phyloP scores from a whole-genome alignment of 495 filamentous ascomycete species.

The Apodospora peruviana region DNA sequence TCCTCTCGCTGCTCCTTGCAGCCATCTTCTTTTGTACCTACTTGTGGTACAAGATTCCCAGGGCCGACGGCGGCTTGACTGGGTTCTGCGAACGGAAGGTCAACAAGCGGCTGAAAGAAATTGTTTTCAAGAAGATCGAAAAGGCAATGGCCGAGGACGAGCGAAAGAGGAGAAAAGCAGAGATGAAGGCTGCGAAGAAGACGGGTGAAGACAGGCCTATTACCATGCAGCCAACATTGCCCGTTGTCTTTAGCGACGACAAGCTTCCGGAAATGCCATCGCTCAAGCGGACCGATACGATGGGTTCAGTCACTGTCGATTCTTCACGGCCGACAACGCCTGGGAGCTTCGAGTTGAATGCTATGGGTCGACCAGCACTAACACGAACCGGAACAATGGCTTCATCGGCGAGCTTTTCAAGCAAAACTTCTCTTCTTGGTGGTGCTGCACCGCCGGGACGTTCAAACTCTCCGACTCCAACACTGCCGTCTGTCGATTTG shows the following conservation, averaged over 20 bases:
- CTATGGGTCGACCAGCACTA: slow-evolving; percentile 37
- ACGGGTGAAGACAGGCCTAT: slow-evolving; percentile 45
- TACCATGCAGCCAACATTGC: slow-evolving; percentile 55
- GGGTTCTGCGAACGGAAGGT: slow-evolving; percentile 88
- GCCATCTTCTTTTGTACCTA: slow-evolving; percentile 76
- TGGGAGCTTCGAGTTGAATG: slow-evolving; percentile 41
- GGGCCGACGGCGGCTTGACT: slow-evolving; percentile 66
- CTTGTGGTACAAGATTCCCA: slow-evolving; percentile 83
- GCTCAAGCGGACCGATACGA: slow-evolving; percentile 61
- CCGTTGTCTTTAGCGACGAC: slow-evolving; percentile 42
- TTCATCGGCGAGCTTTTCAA: slow-evolving; percentile 35
- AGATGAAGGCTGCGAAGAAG: slow-evolving; percentile 51
- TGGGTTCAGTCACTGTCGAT: slow-evolving; percentile 60
- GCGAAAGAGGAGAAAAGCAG: slow-evolving; percentile 48
- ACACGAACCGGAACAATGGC: slow-evolving; percentile 31
- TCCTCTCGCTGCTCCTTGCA: slow-evolving; percentile 67
- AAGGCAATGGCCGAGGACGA: slow-evolving; percentile 78
- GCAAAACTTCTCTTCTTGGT: slow-evolving; percentile 53
- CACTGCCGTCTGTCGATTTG: slow-evolving; percentile 32
- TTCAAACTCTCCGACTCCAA: slow-evolving; percentile 38
- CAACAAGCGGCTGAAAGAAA: slow-evolving; percentile 70
- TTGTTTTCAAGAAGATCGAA: slow-evolving; percentile 76
- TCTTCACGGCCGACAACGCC: slow-evolving; percentile 50
- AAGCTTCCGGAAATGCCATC: slow-evolving; percentile 54
- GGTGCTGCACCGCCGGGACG: slow-evolving; percentile 56